A percentile compares a stretch with the other conserved stretches of the same genome.
Evolutionary conservation across 441 rosid genomes (phyloP).

Genomic region (Populus trichocarpa): DNA sequence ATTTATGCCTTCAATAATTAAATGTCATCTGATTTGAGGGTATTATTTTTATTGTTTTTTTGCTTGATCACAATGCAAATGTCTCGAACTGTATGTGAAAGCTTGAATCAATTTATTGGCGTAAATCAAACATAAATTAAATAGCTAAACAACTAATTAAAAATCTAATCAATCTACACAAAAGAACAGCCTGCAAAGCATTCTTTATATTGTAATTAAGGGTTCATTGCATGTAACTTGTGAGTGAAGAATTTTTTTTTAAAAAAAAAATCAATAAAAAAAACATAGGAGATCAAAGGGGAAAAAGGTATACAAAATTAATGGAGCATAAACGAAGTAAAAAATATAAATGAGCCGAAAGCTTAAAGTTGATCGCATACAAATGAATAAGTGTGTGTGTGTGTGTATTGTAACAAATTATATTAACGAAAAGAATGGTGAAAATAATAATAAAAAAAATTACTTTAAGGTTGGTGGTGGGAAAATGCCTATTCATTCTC

Average conservation of each 20-base stretch:
- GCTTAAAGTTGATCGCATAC: slow-evolving; percentile 5
- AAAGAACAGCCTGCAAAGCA: not conserved
- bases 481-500: no score
- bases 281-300: not conserved
- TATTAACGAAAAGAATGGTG: not conserved
- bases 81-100: not conserved
- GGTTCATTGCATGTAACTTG: not conserved
- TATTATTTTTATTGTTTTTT: not conserved
- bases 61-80: not conserved
- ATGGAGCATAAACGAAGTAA: not conserved
- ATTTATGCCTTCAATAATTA: not conserved
- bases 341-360: slow-evolving; percentile 10
- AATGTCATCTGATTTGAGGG: not conserved
- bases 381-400: not conserved
- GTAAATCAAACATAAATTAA: no score
- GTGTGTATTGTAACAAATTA: not conserved
- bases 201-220: no score
- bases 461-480: no score
- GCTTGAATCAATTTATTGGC: not conserved
- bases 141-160: not conserved
- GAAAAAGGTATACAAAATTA: not conserved
- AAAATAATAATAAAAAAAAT: no score
- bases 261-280: not conserved
- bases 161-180: not conserved
- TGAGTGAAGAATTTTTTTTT: not conserved